Percentiles rank a stretch among this genome's conserved stretches.
These are phyloP conservation scores for Solanum stenotomum DNA, from an alignment of 257 asterid species.

Conservation along the genomic window DNA sequence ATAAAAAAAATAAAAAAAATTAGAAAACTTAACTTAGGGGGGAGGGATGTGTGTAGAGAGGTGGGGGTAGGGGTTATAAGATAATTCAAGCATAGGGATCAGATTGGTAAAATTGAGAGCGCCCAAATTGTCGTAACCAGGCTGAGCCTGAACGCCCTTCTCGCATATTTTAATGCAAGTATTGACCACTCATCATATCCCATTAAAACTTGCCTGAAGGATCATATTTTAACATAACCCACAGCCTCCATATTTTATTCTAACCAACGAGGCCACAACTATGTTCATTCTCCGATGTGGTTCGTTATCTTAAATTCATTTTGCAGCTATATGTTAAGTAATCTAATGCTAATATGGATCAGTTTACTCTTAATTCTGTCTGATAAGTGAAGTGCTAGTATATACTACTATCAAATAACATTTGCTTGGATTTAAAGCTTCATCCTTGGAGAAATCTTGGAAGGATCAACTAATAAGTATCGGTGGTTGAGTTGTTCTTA, in stretches of 20 bases:
- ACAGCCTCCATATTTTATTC: neutral
- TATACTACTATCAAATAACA: neutral
- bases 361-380: neutral
- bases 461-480: no score
- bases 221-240: neutral
- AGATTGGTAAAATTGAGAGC: slow-evolving; percentile 33
- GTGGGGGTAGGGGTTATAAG: neutral
- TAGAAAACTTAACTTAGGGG: neutral
- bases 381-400: no score
- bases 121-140: slow-evolving; percentile 66
- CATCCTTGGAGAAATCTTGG: neutral
- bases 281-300: slow-evolving; percentile 25
- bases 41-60: neutral
- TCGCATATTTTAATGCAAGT: slow-evolving; percentile 45
- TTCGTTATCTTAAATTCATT: no score
- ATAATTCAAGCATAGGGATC: slow-evolving; percentile 33
- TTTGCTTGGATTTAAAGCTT: neutral
- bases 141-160: slow-evolving; percentile 56
- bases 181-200: slow-evolving; percentile 66
- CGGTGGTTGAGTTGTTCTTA: neutral
- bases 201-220: slow-evolving; percentile 65
- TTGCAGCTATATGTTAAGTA: neutral
- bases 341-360: neutral
- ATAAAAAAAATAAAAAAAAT: no score
- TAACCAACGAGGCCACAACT: neutral